Evolutionary conservation across 1,284 basidiomycete genomes (phyloP).

Genomic region (Caloboletus firmus): DNA sequence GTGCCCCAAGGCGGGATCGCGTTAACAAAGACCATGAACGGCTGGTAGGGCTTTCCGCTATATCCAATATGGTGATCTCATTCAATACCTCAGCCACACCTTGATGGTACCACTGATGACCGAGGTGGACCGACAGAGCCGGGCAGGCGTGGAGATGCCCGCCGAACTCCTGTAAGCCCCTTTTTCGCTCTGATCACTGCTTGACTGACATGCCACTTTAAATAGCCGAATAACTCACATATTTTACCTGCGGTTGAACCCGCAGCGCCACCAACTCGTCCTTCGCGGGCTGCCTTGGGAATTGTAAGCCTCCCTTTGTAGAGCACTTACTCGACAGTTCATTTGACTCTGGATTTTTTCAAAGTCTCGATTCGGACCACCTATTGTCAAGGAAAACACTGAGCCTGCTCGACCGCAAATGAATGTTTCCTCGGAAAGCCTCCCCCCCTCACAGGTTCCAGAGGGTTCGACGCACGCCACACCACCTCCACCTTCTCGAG

Average conservation of each 20-base stretch:
- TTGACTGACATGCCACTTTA: slow-evolving; percentile 8
- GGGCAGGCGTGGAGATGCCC: slow-evolving; percentile 10
- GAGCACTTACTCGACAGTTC: background rate
- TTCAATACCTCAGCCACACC: slow-evolving; percentile 11
- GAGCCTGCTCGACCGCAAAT: slow-evolving; percentile 8
- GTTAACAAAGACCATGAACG: slow-evolving; percentile 23
- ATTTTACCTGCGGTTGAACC: slow-evolving; percentile 17
- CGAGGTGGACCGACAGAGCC: slow-evolving; percentile 4
- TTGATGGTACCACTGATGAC: slow-evolving; percentile 9
- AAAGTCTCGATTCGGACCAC: slow-evolving; percentile 37
- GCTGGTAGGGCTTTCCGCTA: slow-evolving; percentile 13
- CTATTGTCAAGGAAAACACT: slow-evolving; percentile 23
- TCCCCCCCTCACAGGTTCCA: slow-evolving; percentile 7
- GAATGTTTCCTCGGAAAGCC: slow-evolving; percentile 22
- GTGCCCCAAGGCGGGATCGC: slow-evolving; percentile 18
- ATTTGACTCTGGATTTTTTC: background rate
- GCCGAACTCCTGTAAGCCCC: slow-evolving; percentile 20
- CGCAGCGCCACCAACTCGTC: slow-evolving; percentile 4
- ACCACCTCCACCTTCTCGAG: slow-evolving; percentile 32
- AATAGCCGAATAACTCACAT: slow-evolving; percentile 12
- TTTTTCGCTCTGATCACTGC: background rate
- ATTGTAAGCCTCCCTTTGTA: slow-evolving; percentile 15
- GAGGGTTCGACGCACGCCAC: slow-evolving; percentile 27
- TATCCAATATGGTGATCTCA: slow-evolving; percentile 1
- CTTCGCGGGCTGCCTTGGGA: slow-evolving; percentile 20